Conservation (phyloP, 1,139 yeast genomes). For the Magnusiomyces ingens region DNA sequence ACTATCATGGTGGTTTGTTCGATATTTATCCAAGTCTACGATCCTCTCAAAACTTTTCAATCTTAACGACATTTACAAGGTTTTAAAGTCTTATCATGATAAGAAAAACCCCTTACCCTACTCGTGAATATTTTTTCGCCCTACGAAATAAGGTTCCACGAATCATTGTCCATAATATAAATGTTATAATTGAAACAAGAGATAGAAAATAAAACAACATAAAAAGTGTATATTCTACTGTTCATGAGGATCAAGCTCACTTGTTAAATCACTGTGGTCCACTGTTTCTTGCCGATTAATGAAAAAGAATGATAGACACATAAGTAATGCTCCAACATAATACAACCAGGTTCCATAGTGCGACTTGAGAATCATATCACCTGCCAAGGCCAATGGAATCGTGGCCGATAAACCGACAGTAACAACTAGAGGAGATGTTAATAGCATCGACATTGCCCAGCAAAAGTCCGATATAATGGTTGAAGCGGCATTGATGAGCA, state of each 20-base stretch:
- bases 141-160: too few species aligned
- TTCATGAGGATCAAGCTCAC: not conserved
- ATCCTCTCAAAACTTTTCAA: too few species aligned
- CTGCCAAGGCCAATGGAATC: conserved; percentile 89
- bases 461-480: conserved; percentile 85
- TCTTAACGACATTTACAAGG: not conserved
- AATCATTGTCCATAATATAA: too few species aligned
- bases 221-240: not conserved
- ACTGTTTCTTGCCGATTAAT: conserved; percentile 7
- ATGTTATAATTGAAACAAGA: not conserved
- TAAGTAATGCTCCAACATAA: conserved; percentile 70
- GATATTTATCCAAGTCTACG: too few species aligned
- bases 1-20: too few species aligned
- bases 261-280: not conserved
- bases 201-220: not conserved
- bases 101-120: not conserved
- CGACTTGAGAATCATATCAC: conserved; percentile 71
- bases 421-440: conserved; percentile 90
- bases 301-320: conserved; percentile 26
- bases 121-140: not conserved
- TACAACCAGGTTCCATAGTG: conserved; percentile 56
- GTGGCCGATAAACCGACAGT: conserved; percentile 92
- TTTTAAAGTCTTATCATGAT: not conserved
- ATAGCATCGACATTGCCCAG: conserved; percentile 91
- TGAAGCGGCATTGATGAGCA: conserved; percentile 60